Conservation (phyloP, 805 yeast genomes). For the Starmerella khaoyaiensis region DNA sequence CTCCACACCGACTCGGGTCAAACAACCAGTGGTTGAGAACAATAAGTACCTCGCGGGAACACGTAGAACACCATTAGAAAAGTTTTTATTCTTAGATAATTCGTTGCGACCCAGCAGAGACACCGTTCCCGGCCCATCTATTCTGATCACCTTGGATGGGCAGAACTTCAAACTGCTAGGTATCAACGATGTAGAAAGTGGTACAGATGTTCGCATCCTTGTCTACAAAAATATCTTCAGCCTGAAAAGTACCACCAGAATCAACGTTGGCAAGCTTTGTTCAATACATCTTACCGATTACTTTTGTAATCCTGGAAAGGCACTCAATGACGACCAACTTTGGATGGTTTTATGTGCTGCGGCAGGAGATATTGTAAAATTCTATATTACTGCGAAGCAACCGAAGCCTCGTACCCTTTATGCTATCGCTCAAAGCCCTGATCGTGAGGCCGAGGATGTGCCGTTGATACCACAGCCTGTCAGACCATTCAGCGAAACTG, state of each 20-base stretch:
- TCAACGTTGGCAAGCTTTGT: conserved; percentile 13
- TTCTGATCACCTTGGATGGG: conserved; percentile 58
- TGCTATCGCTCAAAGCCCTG: neutral
- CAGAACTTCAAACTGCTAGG: conserved; percentile 40
- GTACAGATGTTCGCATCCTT: conserved; percentile 31
- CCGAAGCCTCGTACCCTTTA: conserved; percentile 12
- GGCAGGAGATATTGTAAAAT: conserved; percentile 23
- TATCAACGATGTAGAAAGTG: conserved; percentile 22
- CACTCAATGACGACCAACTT: conserved; percentile 22
- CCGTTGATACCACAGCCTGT: neutral
- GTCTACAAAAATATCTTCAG: conserved; percentile 2
- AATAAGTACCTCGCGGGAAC: conserved; percentile 13
- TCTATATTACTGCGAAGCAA: conserved; percentile 14
- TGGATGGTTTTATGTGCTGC: conserved; percentile 22
- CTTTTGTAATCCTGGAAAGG: conserved; percentile 34
- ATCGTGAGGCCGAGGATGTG: neutral
- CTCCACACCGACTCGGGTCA: neutral
- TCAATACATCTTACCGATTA: conserved; percentile 54
- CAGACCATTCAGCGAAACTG: neutral
- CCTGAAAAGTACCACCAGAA: neutral
- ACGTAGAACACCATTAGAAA: conserved; percentile 19
- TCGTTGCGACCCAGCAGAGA: conserved; percentile 27
- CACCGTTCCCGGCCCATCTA: conserved; percentile 23
- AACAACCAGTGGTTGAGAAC: neutral
- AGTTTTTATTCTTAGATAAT: conserved; percentile 19